A percentile compares a stretch with the other conserved stretches of the same genome.
Conservation (phyloP, 768 basidiomycete genomes). For the Boletus insuetus region DNA sequence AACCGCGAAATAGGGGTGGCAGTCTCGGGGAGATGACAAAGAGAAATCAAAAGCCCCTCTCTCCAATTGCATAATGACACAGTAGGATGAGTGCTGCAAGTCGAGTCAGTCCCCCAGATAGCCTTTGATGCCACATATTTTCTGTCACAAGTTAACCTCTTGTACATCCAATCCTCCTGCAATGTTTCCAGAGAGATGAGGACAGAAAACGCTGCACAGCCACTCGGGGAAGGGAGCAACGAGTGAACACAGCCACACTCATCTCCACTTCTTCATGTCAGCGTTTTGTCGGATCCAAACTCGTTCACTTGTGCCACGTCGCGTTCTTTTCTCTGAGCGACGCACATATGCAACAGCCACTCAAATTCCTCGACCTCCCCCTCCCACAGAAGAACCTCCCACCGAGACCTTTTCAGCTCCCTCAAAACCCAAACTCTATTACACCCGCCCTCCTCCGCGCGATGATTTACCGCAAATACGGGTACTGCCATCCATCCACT, state of each 20-base stretch:
- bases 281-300: constrained; percentile 10
- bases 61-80: neutral
- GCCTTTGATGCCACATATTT: neutral
- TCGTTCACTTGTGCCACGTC: constrained; percentile 6
- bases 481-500: constrained; percentile 21
- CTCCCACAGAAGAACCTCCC: constrained; percentile 28
- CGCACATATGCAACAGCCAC: constrained; percentile 20
- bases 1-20: neutral
- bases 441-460: constrained; percentile 38
- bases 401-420: constrained; percentile 43
- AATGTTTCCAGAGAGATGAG: neutral
- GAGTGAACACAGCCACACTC: constrained; percentile 10
- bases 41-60: neutral
- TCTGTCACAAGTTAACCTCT: neutral
- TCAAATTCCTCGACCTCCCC: constrained; percentile 26
- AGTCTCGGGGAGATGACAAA: no score
- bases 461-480: constrained; percentile 43
- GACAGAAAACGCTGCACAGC: neutral
- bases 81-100: no score
- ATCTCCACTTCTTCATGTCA: constrained; percentile 11
- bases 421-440: constrained; percentile 44
- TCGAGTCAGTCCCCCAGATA: no score
- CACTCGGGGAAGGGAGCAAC: neutral
- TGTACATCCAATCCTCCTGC: neutral
- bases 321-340: constrained; percentile 8